Percentiles rank a stretch among this genome's conserved stretches.
phyloP scores from a whole-genome alignment of 306 rosid genomes.

The Astragalus glycyphyllos region DNA sequence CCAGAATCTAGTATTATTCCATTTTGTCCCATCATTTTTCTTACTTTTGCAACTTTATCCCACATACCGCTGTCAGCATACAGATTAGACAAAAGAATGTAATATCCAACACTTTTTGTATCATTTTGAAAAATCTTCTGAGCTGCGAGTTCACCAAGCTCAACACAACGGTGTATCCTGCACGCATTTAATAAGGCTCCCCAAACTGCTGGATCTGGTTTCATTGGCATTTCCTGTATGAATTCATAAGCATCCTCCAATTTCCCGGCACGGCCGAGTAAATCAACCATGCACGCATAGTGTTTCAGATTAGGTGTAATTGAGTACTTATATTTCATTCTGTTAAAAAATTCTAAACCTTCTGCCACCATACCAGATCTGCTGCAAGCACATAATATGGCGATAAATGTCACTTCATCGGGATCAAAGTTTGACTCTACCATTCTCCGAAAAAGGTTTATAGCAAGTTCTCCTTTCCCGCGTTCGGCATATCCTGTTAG shows the following conservation, averaged over 20 bases:
- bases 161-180: constrained; percentile 69
- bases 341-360: constrained; percentile 71
- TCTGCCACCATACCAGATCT: constrained; percentile 81
- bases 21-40: constrained; percentile 73
- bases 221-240: constrained; percentile 72
- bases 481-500: constrained; percentile 78
- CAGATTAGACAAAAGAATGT: constrained; percentile 75
- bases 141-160: constrained; percentile 88
- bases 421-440: constrained; percentile 62
- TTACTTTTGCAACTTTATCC: constrained; percentile 75
- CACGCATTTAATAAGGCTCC: constrained; percentile 91
- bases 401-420: constrained; percentile 71
- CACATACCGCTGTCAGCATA: constrained; percentile 72
- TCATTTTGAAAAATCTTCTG: constrained; percentile 64
- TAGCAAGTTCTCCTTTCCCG: constrained; percentile 67
- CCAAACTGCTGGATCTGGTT: constrained; percentile 88
- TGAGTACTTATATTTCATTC: constrained; percentile 57
- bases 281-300: constrained; percentile 81
- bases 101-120: constrained; percentile 68
- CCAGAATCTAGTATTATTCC: constrained; percentile 85
- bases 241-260: constrained; percentile 72
- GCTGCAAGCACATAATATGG: constrained; percentile 84
- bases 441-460: constrained; percentile 68
- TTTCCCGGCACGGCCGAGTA: constrained; percentile 78
- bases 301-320: constrained; percentile 83